phyloP scores from a whole-genome alignment of 164 flowering plant genomes.

The Sedum album region DNA sequence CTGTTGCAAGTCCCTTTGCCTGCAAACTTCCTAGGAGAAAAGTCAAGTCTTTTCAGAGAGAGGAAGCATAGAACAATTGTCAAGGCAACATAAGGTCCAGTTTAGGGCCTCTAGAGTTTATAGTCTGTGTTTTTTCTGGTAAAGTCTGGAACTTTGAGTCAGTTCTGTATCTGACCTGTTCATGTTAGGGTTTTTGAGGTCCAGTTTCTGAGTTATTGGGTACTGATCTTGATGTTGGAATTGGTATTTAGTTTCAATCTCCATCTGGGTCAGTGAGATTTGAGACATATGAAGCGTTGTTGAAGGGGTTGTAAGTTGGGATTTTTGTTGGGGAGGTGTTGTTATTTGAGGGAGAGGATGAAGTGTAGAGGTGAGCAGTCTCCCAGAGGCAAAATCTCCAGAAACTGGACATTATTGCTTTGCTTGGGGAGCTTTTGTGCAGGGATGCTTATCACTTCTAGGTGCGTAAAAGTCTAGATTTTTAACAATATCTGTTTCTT shows the following conservation, averaged over 20 bases:
- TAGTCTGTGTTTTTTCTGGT: background rate
- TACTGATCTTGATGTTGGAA: background rate
- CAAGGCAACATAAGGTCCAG: background rate
- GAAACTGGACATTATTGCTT: slow-evolving; percentile 39
- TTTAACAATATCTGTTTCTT: background rate
- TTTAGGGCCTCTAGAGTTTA: background rate
- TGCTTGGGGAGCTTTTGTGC: slow-evolving; percentile 60
- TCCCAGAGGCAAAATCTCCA: slow-evolving; percentile 31
- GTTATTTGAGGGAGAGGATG: slow-evolving; percentile 5
- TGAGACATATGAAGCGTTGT: background rate
- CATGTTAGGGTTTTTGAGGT: background rate
- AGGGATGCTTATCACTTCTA: slow-evolving; percentile 61
- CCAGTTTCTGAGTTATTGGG: background rate
- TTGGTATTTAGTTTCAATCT: background rate
- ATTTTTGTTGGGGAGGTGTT: background rate
- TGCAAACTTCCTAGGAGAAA: background rate
- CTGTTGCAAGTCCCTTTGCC: background rate
- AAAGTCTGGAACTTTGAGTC: background rate
- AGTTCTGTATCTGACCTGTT: background rate
- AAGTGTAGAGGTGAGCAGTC: slow-evolving; percentile 12
- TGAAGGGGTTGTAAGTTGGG: no score
- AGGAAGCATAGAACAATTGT: background rate
- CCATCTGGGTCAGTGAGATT: slow-evolving; percentile 4
- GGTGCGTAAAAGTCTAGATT: slow-evolving; percentile 18
- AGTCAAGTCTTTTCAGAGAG: background rate